Percentiles rank a stretch among this genome's conserved stretches.
Evolutionary conservation across 352 stramenopile species (phyloP).

Genomic region (Peronosclerospora sorghi): DNA sequence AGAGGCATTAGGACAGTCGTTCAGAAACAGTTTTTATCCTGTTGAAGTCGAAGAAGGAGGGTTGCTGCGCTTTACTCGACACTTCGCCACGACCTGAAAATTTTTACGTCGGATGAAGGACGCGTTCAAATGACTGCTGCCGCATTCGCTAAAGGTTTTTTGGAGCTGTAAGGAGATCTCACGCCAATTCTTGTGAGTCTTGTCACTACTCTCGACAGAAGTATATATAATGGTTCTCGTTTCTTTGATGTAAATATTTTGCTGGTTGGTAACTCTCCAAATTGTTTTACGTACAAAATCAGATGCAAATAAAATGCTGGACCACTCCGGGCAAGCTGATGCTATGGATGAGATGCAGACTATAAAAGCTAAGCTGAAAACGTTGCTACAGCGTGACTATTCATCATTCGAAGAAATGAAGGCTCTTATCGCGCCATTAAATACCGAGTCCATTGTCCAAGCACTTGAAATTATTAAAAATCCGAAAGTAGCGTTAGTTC

Average conservation of each 20-base stretch:
- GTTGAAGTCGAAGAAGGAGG: constrained; percentile 87
- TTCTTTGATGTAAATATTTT: neutral
- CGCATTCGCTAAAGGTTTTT: constrained; percentile 98
- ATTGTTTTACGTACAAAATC: neutral
- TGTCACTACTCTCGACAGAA: constrained; percentile 79
- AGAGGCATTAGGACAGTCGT: constrained; percentile 88
- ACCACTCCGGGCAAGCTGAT: constrained; percentile 96
- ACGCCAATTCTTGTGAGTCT: constrained; percentile 98
- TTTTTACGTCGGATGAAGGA: constrained; percentile 98
- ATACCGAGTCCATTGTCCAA: constrained; percentile 64
- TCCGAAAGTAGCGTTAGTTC: constrained; percentile 54
- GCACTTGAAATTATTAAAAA: constrained; percentile 78
- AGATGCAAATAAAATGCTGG: constrained; percentile 95
- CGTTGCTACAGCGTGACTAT: constrained; percentile 82
- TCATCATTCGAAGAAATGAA: constrained; percentile 52
- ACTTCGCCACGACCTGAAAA: constrained; percentile 99
- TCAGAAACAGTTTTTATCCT: constrained; percentile 85
- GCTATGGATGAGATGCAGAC: constrained; percentile 87
- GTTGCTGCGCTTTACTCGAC: constrained; percentile 98
- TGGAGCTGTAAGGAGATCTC: constrained; percentile 98
- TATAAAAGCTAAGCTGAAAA: constrained; percentile 84
- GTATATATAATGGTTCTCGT: constrained; percentile 19
- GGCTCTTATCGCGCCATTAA: constrained; percentile 50
- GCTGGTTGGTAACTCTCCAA: too few relatives aligned
- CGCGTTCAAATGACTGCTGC: constrained; percentile 99